Conservation (phyloP, 164 flowering plant species). For the Amborella trichopoda region DNA sequence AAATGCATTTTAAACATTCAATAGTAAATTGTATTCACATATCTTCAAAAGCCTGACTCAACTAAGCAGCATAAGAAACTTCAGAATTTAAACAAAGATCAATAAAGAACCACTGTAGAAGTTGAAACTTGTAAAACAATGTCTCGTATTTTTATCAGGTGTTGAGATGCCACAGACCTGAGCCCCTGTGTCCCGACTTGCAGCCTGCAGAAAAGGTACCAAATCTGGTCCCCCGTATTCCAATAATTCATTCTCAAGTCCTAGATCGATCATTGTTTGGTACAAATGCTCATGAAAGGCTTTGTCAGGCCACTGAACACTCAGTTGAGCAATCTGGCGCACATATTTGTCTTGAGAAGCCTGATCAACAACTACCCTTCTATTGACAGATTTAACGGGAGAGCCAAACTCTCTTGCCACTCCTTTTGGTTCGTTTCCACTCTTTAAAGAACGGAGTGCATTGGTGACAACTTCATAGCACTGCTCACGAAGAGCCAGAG, state of each 20-base stretch:
- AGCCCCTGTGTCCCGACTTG: slow-evolving; percentile 67
- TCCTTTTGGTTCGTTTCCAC: slow-evolving; percentile 23
- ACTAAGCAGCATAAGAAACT: no score
- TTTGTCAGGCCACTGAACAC: slow-evolving; percentile 87
- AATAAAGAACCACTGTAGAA: no score
- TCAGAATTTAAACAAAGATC: no score
- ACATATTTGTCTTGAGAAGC: slow-evolving; percentile 57
- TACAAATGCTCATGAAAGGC: slow-evolving; percentile 80
- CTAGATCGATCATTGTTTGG: slow-evolving; percentile 71
- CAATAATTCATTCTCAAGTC: slow-evolving; percentile 81
- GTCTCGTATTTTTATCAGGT: no score
- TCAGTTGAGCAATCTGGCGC: slow-evolving; percentile 86
- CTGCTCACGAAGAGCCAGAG: slow-evolving; percentile 61
- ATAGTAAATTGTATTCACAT: no score
- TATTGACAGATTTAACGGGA: slow-evolving; percentile 34
- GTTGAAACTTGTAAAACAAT: no score
- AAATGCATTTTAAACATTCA: no score
- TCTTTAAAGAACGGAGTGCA: slow-evolving; percentile 75
- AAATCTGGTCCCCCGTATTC: slow-evolving; percentile 97
- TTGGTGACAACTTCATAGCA: slow-evolving; percentile 75
- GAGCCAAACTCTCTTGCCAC: slow-evolving; percentile 51
- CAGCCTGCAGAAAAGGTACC: slow-evolving; percentile 83
- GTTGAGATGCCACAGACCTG: no score
- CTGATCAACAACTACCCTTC: slow-evolving; percentile 41
- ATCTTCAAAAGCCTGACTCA: no score